These are phyloP conservation scores for Geotrichum reessii DNA, from an alignment of 1,139 yeast species.

Conservation along the genomic window DNA sequence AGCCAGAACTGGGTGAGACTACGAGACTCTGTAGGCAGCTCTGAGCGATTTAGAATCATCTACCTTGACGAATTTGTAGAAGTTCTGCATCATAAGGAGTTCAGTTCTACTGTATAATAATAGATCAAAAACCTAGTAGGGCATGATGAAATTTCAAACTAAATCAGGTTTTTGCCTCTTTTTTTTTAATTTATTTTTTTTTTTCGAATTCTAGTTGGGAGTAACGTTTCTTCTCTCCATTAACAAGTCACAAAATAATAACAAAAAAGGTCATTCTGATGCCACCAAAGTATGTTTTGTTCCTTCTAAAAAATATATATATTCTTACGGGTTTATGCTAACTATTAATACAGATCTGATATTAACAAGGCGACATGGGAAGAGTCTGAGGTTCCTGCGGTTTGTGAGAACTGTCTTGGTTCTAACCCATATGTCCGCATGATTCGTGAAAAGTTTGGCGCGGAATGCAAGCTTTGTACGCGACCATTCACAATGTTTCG, in stretches of 20 bases:
- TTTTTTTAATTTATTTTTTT: neutral
- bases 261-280: slow-evolving; percentile 6
- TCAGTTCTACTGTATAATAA: neutral
- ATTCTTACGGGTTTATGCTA: no score
- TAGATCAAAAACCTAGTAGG: neutral
- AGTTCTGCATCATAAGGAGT: slow-evolving; percentile 7
- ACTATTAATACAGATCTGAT: slow-evolving; percentile 32
- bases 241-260: neutral
- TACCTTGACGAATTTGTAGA: slow-evolving; percentile 24
- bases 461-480: slow-evolving; percentile 63
- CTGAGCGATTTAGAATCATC: slow-evolving; percentile 18
- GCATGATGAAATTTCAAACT: no score
- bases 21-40: slow-evolving; percentile 9
- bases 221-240: neutral
- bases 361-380: slow-evolving; percentile 37
- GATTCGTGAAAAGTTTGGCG: slow-evolving; percentile 69
- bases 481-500: slow-evolving; percentile 76
- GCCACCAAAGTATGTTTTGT: slow-evolving; percentile 21
- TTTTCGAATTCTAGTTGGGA: neutral
- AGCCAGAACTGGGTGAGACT: slow-evolving; percentile 22
- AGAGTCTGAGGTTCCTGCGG: slow-evolving; percentile 48
- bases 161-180: neutral
- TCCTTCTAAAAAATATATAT: neutral
- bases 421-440: slow-evolving; percentile 57
- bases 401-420: slow-evolving; percentile 74